phyloP scores from a whole-genome alignment of 2,329 filamentous ascomycete species.

The Cordyceps cateniannulata region DNA sequence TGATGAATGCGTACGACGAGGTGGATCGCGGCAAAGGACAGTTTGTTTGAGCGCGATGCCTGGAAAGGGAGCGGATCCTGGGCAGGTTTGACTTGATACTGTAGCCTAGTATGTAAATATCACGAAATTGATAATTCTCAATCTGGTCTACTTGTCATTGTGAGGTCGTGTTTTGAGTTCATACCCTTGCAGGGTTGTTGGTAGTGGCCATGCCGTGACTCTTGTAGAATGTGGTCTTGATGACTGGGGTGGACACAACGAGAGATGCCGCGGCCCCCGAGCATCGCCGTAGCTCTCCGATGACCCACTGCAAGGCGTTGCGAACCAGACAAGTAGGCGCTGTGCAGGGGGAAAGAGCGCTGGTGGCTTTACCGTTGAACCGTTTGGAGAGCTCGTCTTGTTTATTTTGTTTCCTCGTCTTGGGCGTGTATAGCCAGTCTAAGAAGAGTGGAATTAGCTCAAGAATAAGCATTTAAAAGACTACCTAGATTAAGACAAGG shows the following conservation, averaged over 20 bases:
- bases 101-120: slow-evolving; percentile 4
- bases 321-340: too few relatives aligned
- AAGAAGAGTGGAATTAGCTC: not conserved
- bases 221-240: not conserved
- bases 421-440: not conserved
- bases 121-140: not conserved
- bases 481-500: not conserved
- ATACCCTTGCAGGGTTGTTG: not conserved
- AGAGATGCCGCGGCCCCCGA: slow-evolving; percentile 5
- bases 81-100: not conserved
- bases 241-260: not conserved
- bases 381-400: not conserved
- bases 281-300: slow-evolving; percentile 5
- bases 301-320: slow-evolving; percentile 8
- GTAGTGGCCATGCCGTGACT: not conserved
- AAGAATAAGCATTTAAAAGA: not conserved
- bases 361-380: not conserved
- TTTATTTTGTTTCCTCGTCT: not conserved
- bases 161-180: too few relatives aligned
- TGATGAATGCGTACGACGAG: slow-evolving; percentile 42
- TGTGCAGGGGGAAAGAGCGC: not conserved
- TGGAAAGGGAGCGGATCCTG: not conserved
- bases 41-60: not conserved
- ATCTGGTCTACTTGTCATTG: not conserved
- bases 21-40: slow-evolving; percentile 1